Conservation (phyloP, 371 early-diverging fungal genomes). For the Lichtheimia ornata region DNA sequence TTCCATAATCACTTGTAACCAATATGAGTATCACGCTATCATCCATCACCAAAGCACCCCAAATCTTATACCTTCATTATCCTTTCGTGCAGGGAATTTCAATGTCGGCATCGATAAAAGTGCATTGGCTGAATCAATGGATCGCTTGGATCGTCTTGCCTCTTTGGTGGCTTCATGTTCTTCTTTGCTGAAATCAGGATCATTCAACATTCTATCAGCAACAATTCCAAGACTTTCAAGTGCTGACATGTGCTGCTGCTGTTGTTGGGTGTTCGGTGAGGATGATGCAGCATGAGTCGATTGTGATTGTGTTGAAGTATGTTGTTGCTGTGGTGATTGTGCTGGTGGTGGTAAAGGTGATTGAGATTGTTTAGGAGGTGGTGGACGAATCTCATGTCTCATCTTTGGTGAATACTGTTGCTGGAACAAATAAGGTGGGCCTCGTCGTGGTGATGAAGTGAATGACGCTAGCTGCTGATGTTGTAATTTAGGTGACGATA, state of each 20-base stretch:
- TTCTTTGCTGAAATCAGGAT: constrained; percentile 25
- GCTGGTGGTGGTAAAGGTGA: too few relatives aligned
- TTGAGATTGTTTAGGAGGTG: constrained; percentile 2
- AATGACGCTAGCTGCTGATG: constrained; percentile 8
- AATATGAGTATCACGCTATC: background rate
- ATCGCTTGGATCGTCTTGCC: constrained; percentile 38
- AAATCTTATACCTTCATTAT: constrained; percentile 9
- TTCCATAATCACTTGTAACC: constrained; percentile 9
- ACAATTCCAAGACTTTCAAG: constrained; percentile 37
- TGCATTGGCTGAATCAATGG: constrained; percentile 51
- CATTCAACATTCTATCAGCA: constrained; percentile 36
- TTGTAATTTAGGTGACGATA: constrained; percentile 19
- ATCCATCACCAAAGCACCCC: background rate
- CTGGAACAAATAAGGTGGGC: constrained; percentile 47
- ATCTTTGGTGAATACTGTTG: constrained; percentile 48
- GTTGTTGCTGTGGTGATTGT: background rate
- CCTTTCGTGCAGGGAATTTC: constrained; percentile 15
- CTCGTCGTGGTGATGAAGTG: constrained; percentile 18
- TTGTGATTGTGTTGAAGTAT: background rate
- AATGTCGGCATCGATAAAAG: constrained; percentile 42
- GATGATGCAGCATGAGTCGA: background rate
- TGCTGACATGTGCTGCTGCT: constrained; percentile 14
- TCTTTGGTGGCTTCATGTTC: constrained; percentile 1
- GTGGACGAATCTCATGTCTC: constrained; percentile 19
- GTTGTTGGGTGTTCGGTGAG: background rate